Base-by-base conservation (phyloP, 2,329 filamentous ascomycete species). In the Pseudomassariella vexata region DNA sequence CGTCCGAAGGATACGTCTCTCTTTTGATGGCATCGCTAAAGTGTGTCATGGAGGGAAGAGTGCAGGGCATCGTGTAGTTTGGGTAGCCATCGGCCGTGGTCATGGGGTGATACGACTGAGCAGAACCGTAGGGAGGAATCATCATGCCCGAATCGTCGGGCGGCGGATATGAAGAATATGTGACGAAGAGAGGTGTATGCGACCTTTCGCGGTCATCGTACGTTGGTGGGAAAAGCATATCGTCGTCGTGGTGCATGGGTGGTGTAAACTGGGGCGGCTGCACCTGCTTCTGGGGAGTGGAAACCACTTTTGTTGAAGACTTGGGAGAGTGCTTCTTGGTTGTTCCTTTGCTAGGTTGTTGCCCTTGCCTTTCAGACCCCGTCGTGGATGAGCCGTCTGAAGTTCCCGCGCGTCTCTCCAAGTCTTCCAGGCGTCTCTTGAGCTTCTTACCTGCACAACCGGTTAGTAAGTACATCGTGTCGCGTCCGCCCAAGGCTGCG, bases 341-440 rank as follows among this genome's bases (percentile, higher is more conserved):
- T 31, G 46, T 54, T 34, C 48, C 42, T 34, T 35, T 47, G 38
- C 48, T 57, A 50, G 53, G 52, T 37, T 45, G 39, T 46, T 53
- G 50, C 27, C 50, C 36, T 43, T 57, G 56, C 47, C 59, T 62
- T 44, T 65, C 59, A 9, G 56, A 39, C 30, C 62, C 60, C 31
- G 56, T 24, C 15, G 50, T 50, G 12, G 50, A 46, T 19, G 49
- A 50, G 25, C 52, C 52, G 28, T 43, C 78, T 65, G 65, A 64
- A 28, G 67, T 64, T 27, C 80, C 82, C 37, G 85, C 85, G 45
- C 84, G 74, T 53, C 82, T 78, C 71, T 90, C 85, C 48, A 90
- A 74, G 55, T 90, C 85, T 68, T 90, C 84, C 54, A 92, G 70
- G 52, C 85, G 80, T 68, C 82, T 83, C 82, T 92, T 90, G 49